phyloP scores from a whole-genome alignment of 768 basidiomycete species.

The Tricholoma terreum region DNA sequence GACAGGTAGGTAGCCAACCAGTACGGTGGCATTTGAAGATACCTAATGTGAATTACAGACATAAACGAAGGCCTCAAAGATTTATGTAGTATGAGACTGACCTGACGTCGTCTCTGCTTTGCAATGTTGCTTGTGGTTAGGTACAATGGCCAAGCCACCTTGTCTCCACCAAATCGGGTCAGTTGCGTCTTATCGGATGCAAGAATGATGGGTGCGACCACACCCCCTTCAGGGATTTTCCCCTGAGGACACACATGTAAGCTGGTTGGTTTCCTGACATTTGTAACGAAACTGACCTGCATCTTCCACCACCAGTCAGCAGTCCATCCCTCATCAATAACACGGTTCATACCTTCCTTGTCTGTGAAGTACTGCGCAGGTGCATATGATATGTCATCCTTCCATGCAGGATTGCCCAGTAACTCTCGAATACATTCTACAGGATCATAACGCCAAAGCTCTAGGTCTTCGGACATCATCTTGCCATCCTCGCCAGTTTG shows the following conservation, averaged over 20 bases:
- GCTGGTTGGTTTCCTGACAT: neutral
- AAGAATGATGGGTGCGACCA: constrained; percentile 35
- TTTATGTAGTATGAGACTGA: neutral
- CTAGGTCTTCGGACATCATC: neutral
- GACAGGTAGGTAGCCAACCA: constrained; percentile 37
- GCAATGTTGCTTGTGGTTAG: constrained; percentile 36
- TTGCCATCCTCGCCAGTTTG: neutral
- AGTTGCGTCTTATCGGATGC: constrained; percentile 32
- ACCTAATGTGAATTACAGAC: constrained; percentile 12
- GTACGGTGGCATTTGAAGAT: constrained; percentile 23
- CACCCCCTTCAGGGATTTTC: constrained; percentile 19
- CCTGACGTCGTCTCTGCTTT: constrained; percentile 22
- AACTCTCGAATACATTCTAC: neutral
- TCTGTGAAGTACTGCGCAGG: neutral
- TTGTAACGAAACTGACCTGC: constrained; percentile 20
- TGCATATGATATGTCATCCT: neutral
- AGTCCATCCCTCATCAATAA: constrained; percentile 20
- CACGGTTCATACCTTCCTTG: neutral
- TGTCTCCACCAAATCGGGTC: constrained; percentile 33
- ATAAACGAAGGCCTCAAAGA: neutral
- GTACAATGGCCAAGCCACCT: constrained; percentile 41
- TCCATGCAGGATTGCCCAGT: neutral
- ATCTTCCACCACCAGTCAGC: constrained; percentile 31
- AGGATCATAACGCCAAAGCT: neutral
- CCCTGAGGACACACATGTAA: constrained; percentile 5